Conservation (phyloP, 768 basidiomycete species). For the Zangia roseola region DNA sequence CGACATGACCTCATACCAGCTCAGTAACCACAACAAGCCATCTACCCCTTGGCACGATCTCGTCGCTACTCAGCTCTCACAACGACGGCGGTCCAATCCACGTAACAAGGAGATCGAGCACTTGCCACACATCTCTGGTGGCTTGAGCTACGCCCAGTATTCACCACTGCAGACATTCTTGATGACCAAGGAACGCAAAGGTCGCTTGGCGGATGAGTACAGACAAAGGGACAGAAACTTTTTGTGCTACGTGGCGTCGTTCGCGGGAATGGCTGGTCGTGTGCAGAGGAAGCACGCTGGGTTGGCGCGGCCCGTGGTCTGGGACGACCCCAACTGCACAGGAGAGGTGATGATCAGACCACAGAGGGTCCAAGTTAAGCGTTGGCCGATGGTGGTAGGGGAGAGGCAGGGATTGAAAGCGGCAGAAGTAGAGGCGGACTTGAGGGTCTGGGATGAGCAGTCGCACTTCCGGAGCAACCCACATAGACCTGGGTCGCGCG, state of each 20-base stretch:
- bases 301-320: slow-evolving; percentile 19
- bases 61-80: slow-evolving; percentile 17
- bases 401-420: slow-evolving; percentile 39
- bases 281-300: slow-evolving; percentile 21
- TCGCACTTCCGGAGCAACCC: slow-evolving; percentile 43
- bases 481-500: slow-evolving; percentile 46
- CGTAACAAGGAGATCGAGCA: slow-evolving; percentile 48
- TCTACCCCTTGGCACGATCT: slow-evolving; percentile 27
- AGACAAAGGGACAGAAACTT: slow-evolving; percentile 10
- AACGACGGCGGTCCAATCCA: slow-evolving; percentile 25
- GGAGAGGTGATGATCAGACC: slow-evolving; percentile 33
- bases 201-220: slow-evolving; percentile 48
- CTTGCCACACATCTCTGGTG: slow-evolving; percentile 63
- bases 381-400: slow-evolving; percentile 48
- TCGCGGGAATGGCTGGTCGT: slow-evolving; percentile 29
- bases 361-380: slow-evolving; percentile 26
- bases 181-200: slow-evolving; percentile 53
- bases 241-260: slow-evolving; percentile 28
- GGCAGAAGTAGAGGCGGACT: slow-evolving; percentile 32
- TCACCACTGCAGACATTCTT: slow-evolving; percentile 54
- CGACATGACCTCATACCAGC: slow-evolving; percentile 29
- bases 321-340: slow-evolving; percentile 29
- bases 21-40: slow-evolving; percentile 20
- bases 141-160: slow-evolving; percentile 56
- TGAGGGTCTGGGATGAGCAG: slow-evolving; percentile 29